Evolutionary conservation across 225 moss, liverwort and hornwort genomes (phyloP).

Genomic region (Anthoceros angustus): DNA sequence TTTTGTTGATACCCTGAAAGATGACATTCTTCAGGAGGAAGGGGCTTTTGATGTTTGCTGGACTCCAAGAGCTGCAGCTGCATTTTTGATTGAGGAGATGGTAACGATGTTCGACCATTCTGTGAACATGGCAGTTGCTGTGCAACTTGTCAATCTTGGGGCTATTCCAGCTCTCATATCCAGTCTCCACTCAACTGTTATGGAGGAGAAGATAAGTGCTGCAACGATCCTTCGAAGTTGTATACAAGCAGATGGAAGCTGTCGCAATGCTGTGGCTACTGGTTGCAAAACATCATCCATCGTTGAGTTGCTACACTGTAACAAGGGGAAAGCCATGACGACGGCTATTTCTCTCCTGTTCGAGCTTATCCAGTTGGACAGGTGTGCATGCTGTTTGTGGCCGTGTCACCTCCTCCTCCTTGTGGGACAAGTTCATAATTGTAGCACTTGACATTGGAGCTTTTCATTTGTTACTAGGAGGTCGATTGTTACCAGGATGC

Average conservation of each 20-base stretch:
- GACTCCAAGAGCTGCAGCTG: constrained; percentile 30
- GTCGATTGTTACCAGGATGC: constrained; percentile 26
- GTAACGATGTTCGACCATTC: constrained; percentile 27
- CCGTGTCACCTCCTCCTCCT: neutral
- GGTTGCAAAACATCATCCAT: constrained; percentile 26
- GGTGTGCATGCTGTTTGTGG: constrained; percentile 12
- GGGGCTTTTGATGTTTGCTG: constrained; percentile 16
- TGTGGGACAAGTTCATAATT: neutral
- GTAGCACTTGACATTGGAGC: neutral
- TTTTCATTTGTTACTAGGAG: constrained; percentile 17
- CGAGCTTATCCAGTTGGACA: constrained; percentile 33
- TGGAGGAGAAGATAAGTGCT: constrained; percentile 38
- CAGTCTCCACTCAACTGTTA: constrained; percentile 21
- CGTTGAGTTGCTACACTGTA: constrained; percentile 29
- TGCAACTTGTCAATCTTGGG: constrained; percentile 22
- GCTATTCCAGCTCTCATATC: constrained; percentile 27
- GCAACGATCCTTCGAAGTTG: constrained; percentile 33
- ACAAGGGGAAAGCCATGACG: constrained; percentile 34
- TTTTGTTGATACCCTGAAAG: constrained; percentile 23
- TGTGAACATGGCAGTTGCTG: constrained; percentile 34
- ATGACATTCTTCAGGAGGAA: constrained; percentile 10
- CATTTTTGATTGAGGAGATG: constrained; percentile 31
- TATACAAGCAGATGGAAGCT: constrained; percentile 33
- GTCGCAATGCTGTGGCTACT: constrained; percentile 28
- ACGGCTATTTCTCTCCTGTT: constrained; percentile 34